A percentile compares a stretch with the other conserved stretches of the same genome.
Conservation (phyloP, 441 rosid species). For the Populus hybrid region DNA sequence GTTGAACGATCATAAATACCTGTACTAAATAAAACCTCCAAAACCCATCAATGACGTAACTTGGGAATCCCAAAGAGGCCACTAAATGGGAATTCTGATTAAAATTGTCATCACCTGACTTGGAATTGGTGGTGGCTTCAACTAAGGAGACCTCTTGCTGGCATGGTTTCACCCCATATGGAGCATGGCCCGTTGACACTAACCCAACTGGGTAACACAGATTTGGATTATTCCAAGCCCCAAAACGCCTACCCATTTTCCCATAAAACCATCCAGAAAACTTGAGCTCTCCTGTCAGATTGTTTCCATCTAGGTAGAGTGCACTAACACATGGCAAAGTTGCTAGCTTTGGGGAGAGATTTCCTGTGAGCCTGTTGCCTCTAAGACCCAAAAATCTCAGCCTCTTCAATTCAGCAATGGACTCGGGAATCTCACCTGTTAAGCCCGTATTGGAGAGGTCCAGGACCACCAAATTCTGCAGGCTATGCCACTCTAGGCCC, state of each 20-base stretch:
- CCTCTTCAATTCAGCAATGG: constrained; percentile 57
- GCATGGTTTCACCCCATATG: constrained; percentile 72
- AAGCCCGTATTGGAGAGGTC: constrained; percentile 61
- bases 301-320: constrained; percentile 69
- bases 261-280: constrained; percentile 53
- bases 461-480: constrained; percentile 54
- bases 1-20: constrained; percentile 15
- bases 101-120: constrained; percentile 27
- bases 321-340: constrained; percentile 58
- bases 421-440: constrained; percentile 58
- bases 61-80: constrained; percentile 47
- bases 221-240: constrained; percentile 83
- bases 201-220: constrained; percentile 53
- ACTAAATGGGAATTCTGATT: constrained; percentile 29
- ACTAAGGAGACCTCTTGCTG: constrained; percentile 31
- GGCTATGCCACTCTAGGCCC: constrained; percentile 49
- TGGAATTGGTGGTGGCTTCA: constrained; percentile 34
- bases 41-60: constrained; percentile 26
- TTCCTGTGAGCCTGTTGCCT: constrained; percentile 70
- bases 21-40: constrained; percentile 26
- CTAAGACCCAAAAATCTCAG: constrained; percentile 73
- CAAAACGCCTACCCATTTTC: constrained; percentile 78
- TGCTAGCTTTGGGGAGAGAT: constrained; percentile 48
- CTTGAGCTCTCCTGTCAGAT: constrained; percentile 68
- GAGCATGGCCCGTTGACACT: constrained; percentile 35